phyloP scores from a whole-genome alignment of 768 basidiomycete species.

The Termitomyces sp. region DNA sequence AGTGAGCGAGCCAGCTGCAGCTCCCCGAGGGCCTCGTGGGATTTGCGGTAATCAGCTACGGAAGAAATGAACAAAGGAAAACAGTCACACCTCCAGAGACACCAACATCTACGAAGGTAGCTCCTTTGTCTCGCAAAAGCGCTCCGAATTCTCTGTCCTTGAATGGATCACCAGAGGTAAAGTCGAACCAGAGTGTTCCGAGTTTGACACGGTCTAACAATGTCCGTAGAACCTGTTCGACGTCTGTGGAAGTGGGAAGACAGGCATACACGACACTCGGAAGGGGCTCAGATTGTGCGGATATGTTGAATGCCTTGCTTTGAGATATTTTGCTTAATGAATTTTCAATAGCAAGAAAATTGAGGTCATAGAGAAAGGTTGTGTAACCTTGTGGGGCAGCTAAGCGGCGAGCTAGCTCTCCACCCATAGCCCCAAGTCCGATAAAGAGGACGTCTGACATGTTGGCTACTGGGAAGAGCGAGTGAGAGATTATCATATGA shows the following conservation, averaged over 20 bases:
- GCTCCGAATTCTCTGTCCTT: not conserved
- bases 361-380: slow-evolving; percentile 5
- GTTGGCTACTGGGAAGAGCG: not conserved
- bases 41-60: not conserved
- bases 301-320: slow-evolving; percentile 1
- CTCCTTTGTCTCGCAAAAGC: not conserved
- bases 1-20: slow-evolving; percentile 2
- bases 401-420: slow-evolving; percentile 4
- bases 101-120: slow-evolving; percentile 4
- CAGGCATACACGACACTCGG: slow-evolving; percentile 6
- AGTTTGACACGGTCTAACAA: not conserved
- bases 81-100: slow-evolving; percentile 1
- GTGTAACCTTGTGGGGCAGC: slow-evolving; percentile 1
- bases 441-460: slow-evolving; percentile 6
- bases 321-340: not conserved
- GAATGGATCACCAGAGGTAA: slow-evolving; percentile 7
- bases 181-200: slow-evolving; percentile 8
- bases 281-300: not conserved
- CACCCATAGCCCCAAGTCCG: slow-evolving; percentile 9
- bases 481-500: not conserved
- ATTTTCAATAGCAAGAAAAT: not conserved
- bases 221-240: not conserved
- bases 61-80: not conserved
- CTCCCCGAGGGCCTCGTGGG: slow-evolving; percentile 6
- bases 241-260: slow-evolving; percentile 8